These are phyloP conservation scores for Wickerhamomyces sp. DNA, from an alignment of 1,139 yeast species.

Conservation along the genomic window DNA sequence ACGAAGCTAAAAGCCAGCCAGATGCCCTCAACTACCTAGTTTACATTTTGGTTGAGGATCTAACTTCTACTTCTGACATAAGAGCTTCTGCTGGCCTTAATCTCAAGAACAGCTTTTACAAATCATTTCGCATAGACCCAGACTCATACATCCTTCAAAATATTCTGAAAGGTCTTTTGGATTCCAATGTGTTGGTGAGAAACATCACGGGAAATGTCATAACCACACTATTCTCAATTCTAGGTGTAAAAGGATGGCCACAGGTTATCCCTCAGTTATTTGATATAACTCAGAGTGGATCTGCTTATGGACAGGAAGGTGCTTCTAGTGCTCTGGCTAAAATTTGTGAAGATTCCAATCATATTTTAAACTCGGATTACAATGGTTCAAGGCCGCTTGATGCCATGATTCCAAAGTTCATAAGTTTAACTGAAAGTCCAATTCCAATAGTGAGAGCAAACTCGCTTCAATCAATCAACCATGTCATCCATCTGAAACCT, in stretches of 20 bases:
- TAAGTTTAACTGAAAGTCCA: constrained; percentile 42
- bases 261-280: constrained; percentile 63
- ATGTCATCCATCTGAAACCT: constrained; percentile 63
- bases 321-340: constrained; percentile 80
- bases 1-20: constrained; percentile 61
- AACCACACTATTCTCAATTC: constrained; percentile 70
- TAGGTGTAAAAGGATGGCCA: constrained; percentile 74
- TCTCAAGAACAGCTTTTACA: constrained; percentile 66
- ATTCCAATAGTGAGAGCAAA: constrained; percentile 53
- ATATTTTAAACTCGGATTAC: constrained; percentile 52
- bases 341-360: constrained; percentile 80
- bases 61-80: constrained; percentile 41
- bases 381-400: constrained; percentile 67
- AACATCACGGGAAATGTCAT: constrained; percentile 90
- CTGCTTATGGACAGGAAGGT: constrained; percentile 52
- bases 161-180: constrained; percentile 64
- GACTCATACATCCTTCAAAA: constrained; percentile 50
- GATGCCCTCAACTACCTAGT: constrained; percentile 79
- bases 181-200: constrained; percentile 56
- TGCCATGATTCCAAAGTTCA: constrained; percentile 59
- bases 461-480: constrained; percentile 70
- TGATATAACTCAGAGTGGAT: constrained; percentile 45
- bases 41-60: constrained; percentile 57
- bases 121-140: constrained; percentile 27
- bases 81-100: constrained; percentile 88